These are phyloP conservation scores for Fomitopsis betulina DNA, from an alignment of 1,284 basidiomycete species.

Conservation along the genomic window DNA sequence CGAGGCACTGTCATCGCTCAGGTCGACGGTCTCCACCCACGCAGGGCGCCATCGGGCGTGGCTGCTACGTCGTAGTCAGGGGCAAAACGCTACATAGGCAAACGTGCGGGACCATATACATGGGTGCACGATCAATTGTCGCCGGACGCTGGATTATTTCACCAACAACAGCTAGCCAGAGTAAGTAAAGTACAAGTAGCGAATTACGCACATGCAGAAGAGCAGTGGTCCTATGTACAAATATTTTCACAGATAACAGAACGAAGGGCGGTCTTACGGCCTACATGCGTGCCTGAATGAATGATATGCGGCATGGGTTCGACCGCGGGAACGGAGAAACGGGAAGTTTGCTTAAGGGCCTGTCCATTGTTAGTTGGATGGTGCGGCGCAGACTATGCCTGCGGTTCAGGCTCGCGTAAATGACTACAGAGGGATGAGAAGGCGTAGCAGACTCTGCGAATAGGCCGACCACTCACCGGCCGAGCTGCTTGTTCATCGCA, in stretches of 20 bases:
- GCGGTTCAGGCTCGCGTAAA: background rate
- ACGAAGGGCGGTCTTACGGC: background rate
- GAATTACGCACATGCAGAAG: slow-evolving; percentile 6
- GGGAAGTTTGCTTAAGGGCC: background rate
- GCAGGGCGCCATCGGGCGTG: background rate
- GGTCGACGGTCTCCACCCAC: background rate
- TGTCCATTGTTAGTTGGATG: background rate
- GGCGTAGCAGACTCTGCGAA: background rate
- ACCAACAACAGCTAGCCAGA: background rate
- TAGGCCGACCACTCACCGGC: slow-evolving; percentile 48
- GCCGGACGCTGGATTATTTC: background rate
- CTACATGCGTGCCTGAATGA: background rate
- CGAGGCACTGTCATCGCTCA: background rate
- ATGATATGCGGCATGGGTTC: background rate
- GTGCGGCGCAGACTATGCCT: background rate
- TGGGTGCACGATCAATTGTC: no score
- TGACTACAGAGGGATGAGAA: background rate
- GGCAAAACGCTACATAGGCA: no score
- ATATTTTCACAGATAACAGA: slow-evolving; percentile 4
- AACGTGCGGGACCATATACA: no score
- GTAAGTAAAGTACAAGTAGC: slow-evolving; percentile 3
- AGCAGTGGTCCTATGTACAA: slow-evolving; percentile 2
- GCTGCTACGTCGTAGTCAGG: background rate
- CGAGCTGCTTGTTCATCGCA: slow-evolving; percentile 80
- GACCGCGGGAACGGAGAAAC: background rate